A percentile compares a stretch with the other conserved stretches of the same genome.
phyloP scores from a whole-genome alignment of 1,284 basidiomycete species.

The Butyriboletus appendiculatus region DNA sequence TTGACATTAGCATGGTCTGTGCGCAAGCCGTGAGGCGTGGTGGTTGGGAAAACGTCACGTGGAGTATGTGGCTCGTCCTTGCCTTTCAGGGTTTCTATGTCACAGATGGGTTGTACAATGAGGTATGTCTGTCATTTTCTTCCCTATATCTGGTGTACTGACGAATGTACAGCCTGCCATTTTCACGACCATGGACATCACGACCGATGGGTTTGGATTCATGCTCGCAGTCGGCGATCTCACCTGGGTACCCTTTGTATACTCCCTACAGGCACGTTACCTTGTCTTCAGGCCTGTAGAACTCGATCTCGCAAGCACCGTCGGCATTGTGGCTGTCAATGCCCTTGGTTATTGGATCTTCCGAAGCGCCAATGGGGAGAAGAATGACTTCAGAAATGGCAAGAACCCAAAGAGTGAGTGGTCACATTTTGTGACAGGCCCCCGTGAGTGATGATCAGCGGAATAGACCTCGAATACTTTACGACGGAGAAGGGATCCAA shows the following conservation, averaged over 20 bases:
- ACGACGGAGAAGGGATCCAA: slow-evolving; percentile 87
- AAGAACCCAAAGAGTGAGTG: slow-evolving; percentile 85
- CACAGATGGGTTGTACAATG: slow-evolving; percentile 84
- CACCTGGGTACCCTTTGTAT: slow-evolving; percentile 94
- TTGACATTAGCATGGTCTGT: slow-evolving; percentile 91
- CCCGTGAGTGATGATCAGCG: slow-evolving; percentile 2
- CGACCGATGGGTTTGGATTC: slow-evolving; percentile 97
- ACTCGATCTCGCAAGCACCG: slow-evolving; percentile 67
- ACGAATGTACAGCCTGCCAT: slow-evolving; percentile 62
- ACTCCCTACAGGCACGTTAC: slow-evolving; percentile 92
- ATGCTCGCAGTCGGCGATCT: slow-evolving; percentile 97
- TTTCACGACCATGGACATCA: slow-evolving; percentile 97
- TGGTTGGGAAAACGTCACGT: slow-evolving; percentile 71
- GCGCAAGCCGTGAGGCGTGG: slow-evolving; percentile 84
- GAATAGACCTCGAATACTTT: slow-evolving; percentile 76
- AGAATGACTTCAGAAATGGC: slow-evolving; percentile 94
- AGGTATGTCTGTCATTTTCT: slow-evolving; percentile 50
- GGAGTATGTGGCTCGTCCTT: slow-evolving; percentile 91
- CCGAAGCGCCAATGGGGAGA: slow-evolving; percentile 87
- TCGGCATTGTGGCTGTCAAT: slow-evolving; percentile 70
- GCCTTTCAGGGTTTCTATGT: slow-evolving; percentile 91
- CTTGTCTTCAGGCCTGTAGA: slow-evolving; percentile 87
- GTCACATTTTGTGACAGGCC: neutral
- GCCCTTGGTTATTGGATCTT: slow-evolving; percentile 91
- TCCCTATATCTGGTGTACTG: neutral